phyloP scores from a whole-genome alignment of 2,329 filamentous ascomycete species.

The Colletotrichum falcatum region DNA sequence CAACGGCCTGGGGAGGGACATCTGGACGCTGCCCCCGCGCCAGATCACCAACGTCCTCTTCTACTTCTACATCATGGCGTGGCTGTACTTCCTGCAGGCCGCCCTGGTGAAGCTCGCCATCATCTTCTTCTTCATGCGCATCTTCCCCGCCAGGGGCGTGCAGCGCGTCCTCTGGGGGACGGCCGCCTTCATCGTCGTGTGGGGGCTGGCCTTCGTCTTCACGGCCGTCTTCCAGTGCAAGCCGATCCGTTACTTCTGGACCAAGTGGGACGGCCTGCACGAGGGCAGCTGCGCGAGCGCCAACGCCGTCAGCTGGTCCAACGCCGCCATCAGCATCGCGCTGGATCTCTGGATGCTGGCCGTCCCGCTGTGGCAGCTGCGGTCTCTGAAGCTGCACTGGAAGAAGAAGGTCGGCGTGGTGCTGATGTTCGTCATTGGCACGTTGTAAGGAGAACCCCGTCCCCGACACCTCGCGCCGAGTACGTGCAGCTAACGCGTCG shows the following conservation, averaged over 20 bases:
- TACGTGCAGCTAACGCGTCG: constrained; percentile 2
- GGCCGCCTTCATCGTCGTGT: constrained; percentile 50
- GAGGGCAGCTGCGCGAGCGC: constrained; percentile 58
- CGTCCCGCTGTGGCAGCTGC: constrained; percentile 57
- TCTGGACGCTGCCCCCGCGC: constrained; percentile 57
- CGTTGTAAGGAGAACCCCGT: too few relatives aligned
- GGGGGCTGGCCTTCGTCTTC: constrained; percentile 54
- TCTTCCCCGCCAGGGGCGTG: constrained; percentile 56
- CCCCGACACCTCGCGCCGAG: neutral
- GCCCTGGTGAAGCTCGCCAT: constrained; percentile 60
- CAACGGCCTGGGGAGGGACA: constrained; percentile 58
- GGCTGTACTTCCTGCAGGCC: constrained; percentile 58
- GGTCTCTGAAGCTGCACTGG: constrained; percentile 53
- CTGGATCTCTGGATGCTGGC: constrained; percentile 62
- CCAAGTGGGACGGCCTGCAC: constrained; percentile 60
- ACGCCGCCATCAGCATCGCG: constrained; percentile 60
- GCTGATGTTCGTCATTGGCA: constrained; percentile 59
- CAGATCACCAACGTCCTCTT: constrained; percentile 55
- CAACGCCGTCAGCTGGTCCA: constrained; percentile 59
- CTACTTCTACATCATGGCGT: constrained; percentile 53
- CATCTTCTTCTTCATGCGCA: constrained; percentile 63
- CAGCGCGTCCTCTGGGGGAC: constrained; percentile 53
- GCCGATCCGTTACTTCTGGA: constrained; percentile 63
- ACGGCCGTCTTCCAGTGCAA: constrained; percentile 59
- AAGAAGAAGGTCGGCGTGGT: constrained; percentile 58